Conservation (phyloP, 306 rosid genomes). For the Cicer pinnatifidum region DNA sequence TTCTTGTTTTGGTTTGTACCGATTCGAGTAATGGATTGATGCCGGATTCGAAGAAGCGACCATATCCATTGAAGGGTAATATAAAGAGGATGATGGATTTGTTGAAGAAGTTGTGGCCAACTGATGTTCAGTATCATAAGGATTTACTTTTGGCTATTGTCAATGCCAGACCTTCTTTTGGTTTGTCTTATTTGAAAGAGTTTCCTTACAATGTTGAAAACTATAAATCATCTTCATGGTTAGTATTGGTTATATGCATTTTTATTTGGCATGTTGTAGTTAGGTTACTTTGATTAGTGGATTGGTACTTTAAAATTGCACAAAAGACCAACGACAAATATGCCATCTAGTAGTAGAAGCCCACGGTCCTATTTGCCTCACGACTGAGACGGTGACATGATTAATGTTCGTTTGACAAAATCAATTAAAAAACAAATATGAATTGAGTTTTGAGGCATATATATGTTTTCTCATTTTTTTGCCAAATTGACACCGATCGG, state of each 20-base stretch:
- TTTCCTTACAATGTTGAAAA: slow-evolving; percentile 85
- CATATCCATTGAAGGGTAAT: slow-evolving; percentile 75
- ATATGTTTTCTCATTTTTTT: too few relatives aligned
- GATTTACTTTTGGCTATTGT: slow-evolving; percentile 82
- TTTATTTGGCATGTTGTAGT: neutral
- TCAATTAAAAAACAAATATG: too few relatives aligned
- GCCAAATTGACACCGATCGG: too few relatives aligned
- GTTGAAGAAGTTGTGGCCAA: slow-evolving; percentile 73
- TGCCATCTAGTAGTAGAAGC: too few relatives aligned
- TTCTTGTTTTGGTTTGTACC: slow-evolving; percentile 77
- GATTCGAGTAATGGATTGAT: slow-evolving; percentile 82
- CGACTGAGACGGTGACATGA: too few relatives aligned
- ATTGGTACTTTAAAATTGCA: too few relatives aligned
- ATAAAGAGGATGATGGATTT: slow-evolving; percentile 65
- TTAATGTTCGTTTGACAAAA: too few relatives aligned
- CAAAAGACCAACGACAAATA: too few relatives aligned
- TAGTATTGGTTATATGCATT: slow-evolving; percentile 48
- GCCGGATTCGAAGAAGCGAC: slow-evolving; percentile 67
- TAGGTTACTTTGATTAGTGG: too few relatives aligned
- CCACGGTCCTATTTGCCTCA: too few relatives aligned
- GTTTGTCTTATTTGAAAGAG: slow-evolving; percentile 80
- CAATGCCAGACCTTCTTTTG: slow-evolving; percentile 62
- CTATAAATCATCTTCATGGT: slow-evolving; percentile 73
- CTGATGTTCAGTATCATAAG: slow-evolving; percentile 63
- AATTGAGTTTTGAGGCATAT: too few relatives aligned